Base-by-base conservation (phyloP, 2,329 filamentous ascomycete species). In the Cordyceps pruinosa region DNA sequence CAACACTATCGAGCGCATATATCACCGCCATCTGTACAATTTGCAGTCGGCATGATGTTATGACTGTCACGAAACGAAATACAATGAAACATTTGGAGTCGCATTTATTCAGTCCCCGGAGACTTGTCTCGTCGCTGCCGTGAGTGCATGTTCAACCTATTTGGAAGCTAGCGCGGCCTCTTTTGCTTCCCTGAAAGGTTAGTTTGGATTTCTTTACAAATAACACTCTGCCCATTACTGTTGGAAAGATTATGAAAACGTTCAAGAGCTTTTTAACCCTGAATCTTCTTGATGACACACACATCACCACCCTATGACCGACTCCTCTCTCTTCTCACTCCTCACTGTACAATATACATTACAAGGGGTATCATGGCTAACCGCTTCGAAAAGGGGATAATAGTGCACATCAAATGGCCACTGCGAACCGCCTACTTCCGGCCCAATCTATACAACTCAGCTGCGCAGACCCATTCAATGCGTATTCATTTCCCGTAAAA, bases 191-290 rank as follows among this genome's bases (percentile, higher is more conserved):
- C n/a, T 37, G 63, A 66, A 73, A 75, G 75, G 79, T 82, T 73
- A 75, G 79, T 79, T 19, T 37, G 26, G n/a, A 2, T 46, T 52
- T 30, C 41, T 59, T 61, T 60, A 56, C 21, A 10, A 17, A 1
- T 21, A 23, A 13, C 19, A 42, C 9, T 15, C 12, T 59, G 60
- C 37, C 53, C 61, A 53, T 56, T 58, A 57, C 41, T 74, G 67
- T 62, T 62, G 74, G 77, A 62, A 84, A 79, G 81, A 83, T 83
- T 81, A 77, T 72, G 77, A 68, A 75, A 73, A 72, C 69, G 66
- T 70, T 75, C 77, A 82, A 79, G 81, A 84, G 81, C 81, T 85
- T 85, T 85, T 85, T 84, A 84, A 85, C 80, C 80, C 81, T 84
- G 81, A 81, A 58, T 75, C 64, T 73, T 73, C 67, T 77, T 83